Evolutionary conservation across 2,329 filamentous ascomycete species (phyloP), one percentile per base, ranked within the genome.

Genomic region (Periconia sp.): DNA sequence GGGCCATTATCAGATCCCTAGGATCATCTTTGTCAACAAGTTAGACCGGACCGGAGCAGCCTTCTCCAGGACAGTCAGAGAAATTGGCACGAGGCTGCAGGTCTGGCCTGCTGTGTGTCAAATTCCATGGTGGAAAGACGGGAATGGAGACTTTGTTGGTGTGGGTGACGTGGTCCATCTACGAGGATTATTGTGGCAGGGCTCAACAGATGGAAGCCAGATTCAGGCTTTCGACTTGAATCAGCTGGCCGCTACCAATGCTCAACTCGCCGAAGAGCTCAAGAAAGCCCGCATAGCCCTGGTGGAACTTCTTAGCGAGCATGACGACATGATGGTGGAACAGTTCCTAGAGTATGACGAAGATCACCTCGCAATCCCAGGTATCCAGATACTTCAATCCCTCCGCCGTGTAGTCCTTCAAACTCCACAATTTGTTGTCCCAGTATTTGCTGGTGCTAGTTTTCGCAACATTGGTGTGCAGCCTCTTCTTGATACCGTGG

Each of bases 391-490:
- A 55, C 85, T 88, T 55, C 80, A 85, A 49, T 90, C 89, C 56
- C 82, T 99, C 31, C 85, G 92, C 33, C 82, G 86, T 44, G 87
- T 86, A 40, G 84, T 96, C 6, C 79, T 87, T 6, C 79, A 81
- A 45, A 84, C 86, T 1, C 82, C 88, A 10, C 91, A 90, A 47
- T 79, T 77, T n/a, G 79, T 95, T 17, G 89, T 94, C 42, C 93
- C 93, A 1, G 83, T 97, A 0, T 95, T 96, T 73, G 91, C 91
- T 0, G 93, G 93, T 2, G 92, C 93, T 6, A 97, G 92, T 72
- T 92, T 97, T 74, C 86, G 89, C 41, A 96, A 97, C 60, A 91
- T 97, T 57, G 94, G 94, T 8, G 92, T 97, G 3, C 91, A 97
- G 71, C 91, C 92, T 27, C 79, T 99, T 19, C 82, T 97, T 49